Percentiles rank a stretch among this genome's conserved stretches.
Evolutionary conservation across 305 asterid species (phyloP).

Genomic region (Fraxinus nigra): DNA sequence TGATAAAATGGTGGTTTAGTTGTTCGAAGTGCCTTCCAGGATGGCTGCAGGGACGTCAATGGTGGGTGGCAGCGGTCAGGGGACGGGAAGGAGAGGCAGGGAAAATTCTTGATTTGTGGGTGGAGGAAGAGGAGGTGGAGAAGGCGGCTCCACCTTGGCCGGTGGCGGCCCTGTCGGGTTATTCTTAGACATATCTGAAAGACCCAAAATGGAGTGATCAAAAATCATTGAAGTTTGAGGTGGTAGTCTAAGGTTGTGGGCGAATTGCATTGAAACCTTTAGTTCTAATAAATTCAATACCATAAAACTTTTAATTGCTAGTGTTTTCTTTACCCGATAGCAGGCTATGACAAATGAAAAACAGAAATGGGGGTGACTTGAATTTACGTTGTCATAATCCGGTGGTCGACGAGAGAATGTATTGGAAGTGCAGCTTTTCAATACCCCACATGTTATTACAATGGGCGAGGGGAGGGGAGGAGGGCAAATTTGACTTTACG

Average conservation of each 20-base stretch:
- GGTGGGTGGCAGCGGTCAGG: not conserved
- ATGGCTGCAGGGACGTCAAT: not conserved
- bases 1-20: not conserved
- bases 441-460: not conserved
- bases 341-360: not conserved
- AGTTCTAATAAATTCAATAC: not conserved
- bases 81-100: not conserved
- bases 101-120: not conserved
- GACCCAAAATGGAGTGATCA: not conserved
- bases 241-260: not conserved
- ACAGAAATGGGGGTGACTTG: not conserved
- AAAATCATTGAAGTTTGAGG: not conserved
- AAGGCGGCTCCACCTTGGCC: not conserved
- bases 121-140: not conserved
- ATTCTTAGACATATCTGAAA: not conserved
- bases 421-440: slow-evolving; percentile 3
- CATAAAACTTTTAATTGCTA: not conserved
- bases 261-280: not conserved
- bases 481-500: not conserved
- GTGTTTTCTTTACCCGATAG: not conserved
- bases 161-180: not conserved
- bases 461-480: not conserved
- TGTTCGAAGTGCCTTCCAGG: not conserved
- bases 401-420: not conserved
- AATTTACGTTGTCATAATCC: not conserved